Evolutionary conservation across 2,329 filamentous ascomycete genomes (phyloP), one percentile per base, ranked within the genome.

Genomic region (Alternaria dauci): DNA sequence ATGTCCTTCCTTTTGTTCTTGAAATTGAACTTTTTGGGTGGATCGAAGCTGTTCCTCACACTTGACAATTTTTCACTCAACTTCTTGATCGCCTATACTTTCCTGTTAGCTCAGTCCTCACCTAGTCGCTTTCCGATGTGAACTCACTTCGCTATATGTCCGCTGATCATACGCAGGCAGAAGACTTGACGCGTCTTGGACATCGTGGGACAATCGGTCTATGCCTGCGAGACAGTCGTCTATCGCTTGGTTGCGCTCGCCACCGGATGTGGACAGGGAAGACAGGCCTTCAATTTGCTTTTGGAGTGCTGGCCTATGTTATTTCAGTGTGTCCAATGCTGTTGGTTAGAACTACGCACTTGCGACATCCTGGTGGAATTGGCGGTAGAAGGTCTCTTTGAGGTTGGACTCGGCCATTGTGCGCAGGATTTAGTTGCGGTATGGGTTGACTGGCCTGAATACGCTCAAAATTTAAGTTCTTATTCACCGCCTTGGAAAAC

Each of bases 81-180:
- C 16, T 86, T 85, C 82, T 95, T 96, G 78, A 97, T 88, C 23
- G 91, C 87, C 88, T 93, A 70, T 26, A 46, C 12, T 38, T 8
- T 38, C 2, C 11, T n/a, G 55, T 78, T 59, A 79, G 66, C 60
- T 88, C 20, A 25, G 16, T 44, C 89, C 86, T 75, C 0, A 4
- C 8, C 25, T 28, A 96, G 97, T 25, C 90, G 89, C 87, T 77
- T n/a, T 7, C 6, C 94, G 91, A 3, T 94, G 93, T 14, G 96
- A 60, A 72, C 55, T 8, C 79, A 93, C 92, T 81, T 94, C 89
- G 43, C 89, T 87, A 74, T 97, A 98, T 25, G 91, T 90, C 69
- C 92, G 88, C 77, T 95, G 92, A 72, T 98, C 95, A 75, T 97
- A 96, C 8, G 93, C 88, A 3, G 95, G 93, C 16, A 97, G 87